Evolutionary conservation across 23 red algal species (phyloP).

Genomic region (Gracilaria caudata): DNA sequence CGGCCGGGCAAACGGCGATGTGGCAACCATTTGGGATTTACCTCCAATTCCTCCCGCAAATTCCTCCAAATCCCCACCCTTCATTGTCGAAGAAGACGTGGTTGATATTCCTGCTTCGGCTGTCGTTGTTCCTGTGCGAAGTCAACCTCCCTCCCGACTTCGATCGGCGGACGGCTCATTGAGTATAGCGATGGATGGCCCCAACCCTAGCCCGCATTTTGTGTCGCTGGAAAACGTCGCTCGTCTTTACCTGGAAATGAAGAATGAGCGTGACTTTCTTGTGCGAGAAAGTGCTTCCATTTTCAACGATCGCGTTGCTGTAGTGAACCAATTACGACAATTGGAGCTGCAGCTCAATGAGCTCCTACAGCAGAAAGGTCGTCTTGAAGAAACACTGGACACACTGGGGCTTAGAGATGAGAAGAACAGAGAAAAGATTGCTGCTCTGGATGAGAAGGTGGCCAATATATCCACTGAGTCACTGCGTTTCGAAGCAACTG

Average conservation of each 20-base stretch:
- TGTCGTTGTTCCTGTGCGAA: constrained; percentile 35
- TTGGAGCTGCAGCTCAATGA: constrained; percentile 80
- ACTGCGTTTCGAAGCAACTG: constrained; percentile 77
- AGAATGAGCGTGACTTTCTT: constrained; percentile 85
- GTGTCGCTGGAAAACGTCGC: constrained; percentile 90
- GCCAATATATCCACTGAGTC: constrained; percentile 76
- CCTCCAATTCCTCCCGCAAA: constrained; percentile 42
- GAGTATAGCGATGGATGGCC: constrained; percentile 70
- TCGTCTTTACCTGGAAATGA: constrained; percentile 80
- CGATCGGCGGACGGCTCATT: constrained; percentile 48
- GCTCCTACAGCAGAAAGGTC: constrained; percentile 59
- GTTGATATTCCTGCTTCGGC: constrained; percentile 34
- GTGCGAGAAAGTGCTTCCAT: constrained; percentile 68
- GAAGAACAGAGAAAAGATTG: constrained; percentile 69
- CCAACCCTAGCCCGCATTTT: constrained; percentile 76
- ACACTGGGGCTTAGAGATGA: constrained; percentile 76
- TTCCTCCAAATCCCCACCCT: constrained; percentile 42
- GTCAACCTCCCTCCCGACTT: constrained; percentile 22
- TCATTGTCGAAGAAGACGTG: constrained; percentile 52
- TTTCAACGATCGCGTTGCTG: constrained; percentile 69
- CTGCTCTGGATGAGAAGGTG: constrained; percentile 80
- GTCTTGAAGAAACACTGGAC: constrained; percentile 80
- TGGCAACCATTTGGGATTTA: constrained; percentile 49
- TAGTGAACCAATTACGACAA: constrained; percentile 76
- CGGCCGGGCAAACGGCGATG: constrained; percentile 1